Base-by-base conservation (phyloP, 2,329 filamentous ascomycete genomes). In the Colletotrichum sp. region DNA sequence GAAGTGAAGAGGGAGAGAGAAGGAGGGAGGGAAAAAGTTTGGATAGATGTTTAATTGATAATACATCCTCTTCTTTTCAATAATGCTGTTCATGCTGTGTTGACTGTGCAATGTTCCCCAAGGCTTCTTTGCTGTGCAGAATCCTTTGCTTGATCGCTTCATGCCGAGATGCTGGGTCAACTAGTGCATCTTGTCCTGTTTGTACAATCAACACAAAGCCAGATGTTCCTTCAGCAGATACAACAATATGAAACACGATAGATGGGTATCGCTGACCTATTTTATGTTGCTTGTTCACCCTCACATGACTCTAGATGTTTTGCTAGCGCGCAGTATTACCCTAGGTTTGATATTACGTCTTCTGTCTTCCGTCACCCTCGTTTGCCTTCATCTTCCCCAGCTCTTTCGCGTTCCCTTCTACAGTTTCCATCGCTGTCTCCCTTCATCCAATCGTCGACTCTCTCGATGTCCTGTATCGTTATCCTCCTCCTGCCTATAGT, bases 21-120 rank as follows among this genome's bases (percentile, higher is more conserved):
- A 48, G 9, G 38, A n/a, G 43, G n/a, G 1, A 3, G 5, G 43
- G n/a, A n/a, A 48, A 48, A 48, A 21, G 43, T 48, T 48, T 48
- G 43, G 43, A 21, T 48, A n/a, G 43, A 48, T 48, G n/a, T 48
- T 48, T 48, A 48, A 48, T 48, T 48, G 43, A 48, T 48, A 48
- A 48, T 48, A 13, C 43, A 21, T 48, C 43, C 43, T 48, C n/a
- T 48, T 48, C n/a, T 21, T 21, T 48, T 48, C n/a, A 48, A 48
- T 5, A 0, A 1, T 48, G 10, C 0, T 21, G 5, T 4, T 48
- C 9, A n/a, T 48, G 5, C 0, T n/a, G 3, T n/a, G 9, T 4
- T 3, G 18, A 18, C 1, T 48, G 9, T 5, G 5, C 3, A 5
- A 48, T 12, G 9, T 48, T n/a, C 10, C 1, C 0, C 0, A 48